Base-by-base conservation (phyloP, 2,329 filamentous ascomycete genomes). In the Lecanosticta acicola region DNA sequence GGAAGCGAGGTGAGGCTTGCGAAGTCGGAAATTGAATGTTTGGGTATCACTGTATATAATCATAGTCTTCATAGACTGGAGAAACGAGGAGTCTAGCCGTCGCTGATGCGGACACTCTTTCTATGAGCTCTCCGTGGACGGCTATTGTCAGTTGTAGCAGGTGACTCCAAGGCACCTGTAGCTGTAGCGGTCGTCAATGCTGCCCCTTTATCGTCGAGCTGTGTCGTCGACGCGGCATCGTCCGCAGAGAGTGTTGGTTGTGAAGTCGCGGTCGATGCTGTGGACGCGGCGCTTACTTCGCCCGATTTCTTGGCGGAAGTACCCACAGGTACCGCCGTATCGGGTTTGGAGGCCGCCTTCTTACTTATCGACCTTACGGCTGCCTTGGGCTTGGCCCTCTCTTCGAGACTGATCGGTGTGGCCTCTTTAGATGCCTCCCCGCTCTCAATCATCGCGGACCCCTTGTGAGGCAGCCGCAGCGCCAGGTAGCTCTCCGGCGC, bases 401-500 rank as follows among this genome's bases (percentile, higher is more conserved):
- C 54, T 11, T 56, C 54, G 8, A 53, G 21, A 29, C 5, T 11
- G 17, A 51, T 39, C 1, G 59, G 59, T 8, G 56, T 59, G 3
- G 39, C 53, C 32, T 57, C 58, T 41, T 60, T 59, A n/a, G 52
- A 58, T 1, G 51, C 52, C n/a, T 56, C 50, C 16, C 54, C 57
- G 32, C 39, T 50, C 36, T 48, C 51, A 11, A 51, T 51, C 7
- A 11, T 41, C 13, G 38, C 45, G 17, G 49, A 48, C 14, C 57
- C 54, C 33, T 62, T 65, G 45, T 61, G 46, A 2, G 79, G 79
- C 39, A 83, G 61, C 39, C 75, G 71, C 43, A 80, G 67, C 1
- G 78, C 77, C 7, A 82, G 66, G 58, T 74, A 76, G 3, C 74
- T 73, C 46, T 74, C 71, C 3, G 77, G 75, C 0, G 77, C 77